A percentile compares a stretch with the other conserved stretches of the same genome.
phyloP scores from a whole-genome alignment of 306 rosid species.

The Pyrus communis region DNA sequence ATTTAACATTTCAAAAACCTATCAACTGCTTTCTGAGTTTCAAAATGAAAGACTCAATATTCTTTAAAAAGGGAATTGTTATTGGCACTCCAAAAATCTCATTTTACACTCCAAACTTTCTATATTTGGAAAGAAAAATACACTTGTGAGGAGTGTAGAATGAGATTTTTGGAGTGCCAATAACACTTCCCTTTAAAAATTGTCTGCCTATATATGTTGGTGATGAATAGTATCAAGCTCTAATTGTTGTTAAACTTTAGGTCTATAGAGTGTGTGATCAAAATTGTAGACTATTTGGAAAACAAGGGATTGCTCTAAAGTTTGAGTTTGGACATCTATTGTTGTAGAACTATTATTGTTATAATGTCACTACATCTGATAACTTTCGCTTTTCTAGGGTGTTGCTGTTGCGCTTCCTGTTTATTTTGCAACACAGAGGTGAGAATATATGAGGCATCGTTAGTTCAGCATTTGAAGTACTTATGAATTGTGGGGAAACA shows the following conservation, averaged over 20 bases:
- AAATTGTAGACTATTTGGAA: not conserved
- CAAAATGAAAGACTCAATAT: not conserved
- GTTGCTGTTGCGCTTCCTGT: conserved; percentile 97
- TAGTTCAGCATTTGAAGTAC: not conserved
- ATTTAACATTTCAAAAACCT: not conserved
- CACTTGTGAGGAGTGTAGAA: too few relatives aligned
- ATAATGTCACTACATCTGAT: too few relatives aligned
- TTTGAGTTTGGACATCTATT: not conserved
- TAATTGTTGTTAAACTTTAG: not conserved
- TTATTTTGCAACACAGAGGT: conserved; percentile 94
- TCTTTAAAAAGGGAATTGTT: too few relatives aligned
- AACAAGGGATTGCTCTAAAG: not conserved
- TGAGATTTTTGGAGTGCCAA: too few relatives aligned
- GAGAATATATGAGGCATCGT: conserved; percentile 18
- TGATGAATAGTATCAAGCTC: not conserved
- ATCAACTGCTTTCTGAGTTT: not conserved
- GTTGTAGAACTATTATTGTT: not conserved
- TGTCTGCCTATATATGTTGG: not conserved
- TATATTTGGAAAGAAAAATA: too few relatives aligned
- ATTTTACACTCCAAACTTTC: too few relatives aligned
- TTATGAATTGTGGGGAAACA: not conserved
- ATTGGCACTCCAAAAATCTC: too few relatives aligned
- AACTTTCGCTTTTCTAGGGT: conserved; percentile 42
- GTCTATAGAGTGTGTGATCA: not conserved
- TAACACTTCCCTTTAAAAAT: too few relatives aligned